Base-by-base conservation (phyloP, 2,329 filamentous ascomycete genomes). In the Paecilomyces niveus region DNA sequence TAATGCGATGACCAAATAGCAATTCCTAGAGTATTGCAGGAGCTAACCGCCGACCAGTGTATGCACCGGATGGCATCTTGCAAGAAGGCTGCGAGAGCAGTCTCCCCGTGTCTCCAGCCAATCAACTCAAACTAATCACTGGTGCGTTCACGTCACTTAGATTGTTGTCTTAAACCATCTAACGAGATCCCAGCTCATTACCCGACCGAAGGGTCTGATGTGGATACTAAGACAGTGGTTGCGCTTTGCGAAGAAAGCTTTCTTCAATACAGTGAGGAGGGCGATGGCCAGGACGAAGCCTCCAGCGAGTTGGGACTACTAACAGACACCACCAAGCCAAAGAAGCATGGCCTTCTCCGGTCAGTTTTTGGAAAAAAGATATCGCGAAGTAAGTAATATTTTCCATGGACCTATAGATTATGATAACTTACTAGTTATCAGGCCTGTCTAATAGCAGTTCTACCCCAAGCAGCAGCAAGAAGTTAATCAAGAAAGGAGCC, bases 1-100 rank as follows among this genome's bases (percentile, higher is more conserved):
- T 68, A 55, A 51, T 56, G 54, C n/a, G 2, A 56, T n/a, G 2
- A 13, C 22, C 50, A 52, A 4, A 5, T 11, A 24, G 6, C 10
- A 4, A 24, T 15, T 24, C 10, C 21, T 13, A 29, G 10, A 15
- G 13, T 4, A 11, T 22, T 21, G 21, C 26, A 26, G 3, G 1
- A 22, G 35, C 56, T 67, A 53, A 67, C 33, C 39, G 13, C 3
- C 4, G 10, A 9, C 21, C 33, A 70, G 68, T 68, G 3, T 66
- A 71, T 55, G 68, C 68, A 1, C 65, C 67, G 5, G 62, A 66
- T 26, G 67, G 67, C 13, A 55, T 63, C 29, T 67, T 67, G 49
- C 65, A 65, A 18, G 58, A 59, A 31, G 51, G 64, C 3, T 59
- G 60, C 10, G 26, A n/a, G 18, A 29, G 52, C n/a, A 56, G 24